These are phyloP conservation scores for Rhododendron williamsianum DNA, from an alignment of 148 eudicot genomes.

Conservation along the genomic window DNA sequence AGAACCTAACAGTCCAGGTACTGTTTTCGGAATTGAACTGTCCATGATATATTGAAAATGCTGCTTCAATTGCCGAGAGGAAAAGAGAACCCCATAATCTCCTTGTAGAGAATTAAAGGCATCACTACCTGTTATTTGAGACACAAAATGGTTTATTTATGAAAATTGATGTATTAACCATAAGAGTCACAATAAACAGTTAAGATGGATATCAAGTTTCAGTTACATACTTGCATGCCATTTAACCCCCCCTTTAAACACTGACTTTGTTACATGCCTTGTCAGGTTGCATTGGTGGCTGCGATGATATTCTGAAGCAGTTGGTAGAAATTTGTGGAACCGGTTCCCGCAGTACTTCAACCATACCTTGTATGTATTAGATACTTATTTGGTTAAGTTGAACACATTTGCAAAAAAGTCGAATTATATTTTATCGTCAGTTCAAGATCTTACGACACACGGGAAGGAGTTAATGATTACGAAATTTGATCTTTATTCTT, in stretches of 20 bases:
- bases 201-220: not conserved
- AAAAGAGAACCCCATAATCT: not conserved
- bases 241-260: not conserved
- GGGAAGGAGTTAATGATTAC: not conserved
- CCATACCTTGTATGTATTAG: slow-evolving; percentile 41
- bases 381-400: not conserved
- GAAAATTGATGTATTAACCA: not conserved
- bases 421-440: not conserved
- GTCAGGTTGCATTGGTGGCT: slow-evolving; percentile 92
- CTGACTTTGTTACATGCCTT: slow-evolving; percentile 1
- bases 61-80: not conserved
- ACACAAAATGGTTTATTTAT: not conserved
- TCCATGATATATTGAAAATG: not conserved
- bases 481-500: not conserved
- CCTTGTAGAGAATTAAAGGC: not conserved
- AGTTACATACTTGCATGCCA: not conserved
- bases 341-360: slow-evolving; percentile 64
- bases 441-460: not conserved
- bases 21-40: not conserved
- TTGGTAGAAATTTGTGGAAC: slow-evolving; percentile 87
- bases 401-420: not conserved
- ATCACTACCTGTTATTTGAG: not conserved
- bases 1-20: not conserved
- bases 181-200: not conserved
- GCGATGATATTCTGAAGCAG: slow-evolving; percentile 72